Percentiles rank a stretch among this genome's conserved stretches.
Conservation (phyloP, 768 basidiomycete species). For the Pleurotus tuber-regium region DNA sequence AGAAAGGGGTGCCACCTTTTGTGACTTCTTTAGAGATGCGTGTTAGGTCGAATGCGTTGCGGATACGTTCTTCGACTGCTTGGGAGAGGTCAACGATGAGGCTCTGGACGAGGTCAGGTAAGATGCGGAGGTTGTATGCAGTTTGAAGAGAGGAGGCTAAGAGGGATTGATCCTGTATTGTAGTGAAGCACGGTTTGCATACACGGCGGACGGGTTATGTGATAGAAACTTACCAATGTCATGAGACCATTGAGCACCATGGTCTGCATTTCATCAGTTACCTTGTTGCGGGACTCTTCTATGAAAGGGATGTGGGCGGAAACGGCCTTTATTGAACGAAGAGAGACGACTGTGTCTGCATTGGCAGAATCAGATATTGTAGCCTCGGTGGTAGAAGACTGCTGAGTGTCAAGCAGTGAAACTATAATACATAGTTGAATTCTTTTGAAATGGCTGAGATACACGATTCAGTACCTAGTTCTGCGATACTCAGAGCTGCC, state of each 20-base stretch:
- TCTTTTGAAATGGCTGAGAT: neutral
- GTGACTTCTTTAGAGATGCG: constrained; percentile 85
- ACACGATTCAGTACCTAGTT: constrained; percentile 64
- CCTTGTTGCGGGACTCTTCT: constrained; percentile 62
- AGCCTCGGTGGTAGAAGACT: neutral
- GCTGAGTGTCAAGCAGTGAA: constrained; percentile 42
- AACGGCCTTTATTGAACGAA: constrained; percentile 75
- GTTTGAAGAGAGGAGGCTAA: constrained; percentile 95
- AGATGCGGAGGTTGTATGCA: constrained; percentile 85
- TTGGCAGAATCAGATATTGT: constrained; percentile 11
- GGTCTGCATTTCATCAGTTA: constrained; percentile 85
- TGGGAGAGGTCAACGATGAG: constrained; percentile 79
- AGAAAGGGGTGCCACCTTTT: constrained; percentile 53
- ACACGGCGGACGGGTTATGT: constrained; percentile 1
- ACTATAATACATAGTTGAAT: constrained; percentile 28
- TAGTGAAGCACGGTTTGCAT: constrained; percentile 2
- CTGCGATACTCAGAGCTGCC: constrained; percentile 92
- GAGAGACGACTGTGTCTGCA: constrained; percentile 38
- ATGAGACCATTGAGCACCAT: constrained; percentile 84
- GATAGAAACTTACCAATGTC: constrained; percentile 57
- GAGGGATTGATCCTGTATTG: constrained; percentile 76
- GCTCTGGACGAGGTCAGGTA: constrained; percentile 79
- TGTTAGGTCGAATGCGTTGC: constrained; percentile 79
- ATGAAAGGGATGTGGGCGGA: constrained; percentile 69
- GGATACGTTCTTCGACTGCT: constrained; percentile 79